These are phyloP conservation scores for Alternaria angustiovoidea DNA, from an alignment of 2,329 filamentous ascomycete species.

Conservation along the genomic window DNA sequence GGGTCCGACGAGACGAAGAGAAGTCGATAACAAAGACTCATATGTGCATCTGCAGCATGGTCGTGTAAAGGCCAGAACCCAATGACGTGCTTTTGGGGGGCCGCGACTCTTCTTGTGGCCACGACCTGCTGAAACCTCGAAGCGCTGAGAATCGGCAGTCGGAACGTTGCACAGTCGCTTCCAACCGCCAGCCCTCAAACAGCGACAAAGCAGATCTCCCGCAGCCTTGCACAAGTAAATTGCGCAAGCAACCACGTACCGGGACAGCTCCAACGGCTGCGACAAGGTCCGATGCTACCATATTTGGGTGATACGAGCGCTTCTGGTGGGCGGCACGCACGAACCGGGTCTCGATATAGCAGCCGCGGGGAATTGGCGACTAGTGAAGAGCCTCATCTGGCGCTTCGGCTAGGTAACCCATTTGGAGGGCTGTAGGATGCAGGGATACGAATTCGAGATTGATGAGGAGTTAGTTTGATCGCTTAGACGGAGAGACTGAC, in stretches of 20 bases:
- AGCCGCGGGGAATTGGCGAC: slow-evolving; percentile 29
- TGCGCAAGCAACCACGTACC: slow-evolving; percentile 26
- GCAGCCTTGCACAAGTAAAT: slow-evolving; percentile 18
- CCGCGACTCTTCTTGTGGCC: slow-evolving; percentile 13
- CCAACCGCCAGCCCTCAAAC: slow-evolving; percentile 23
- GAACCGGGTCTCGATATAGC: slow-evolving; percentile 31
- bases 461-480: slow-evolving; percentile 11
- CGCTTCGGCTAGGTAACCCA: slow-evolving; percentile 22
- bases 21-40: background rate
- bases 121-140: slow-evolving; percentile 31
- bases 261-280: slow-evolving; percentile 18
- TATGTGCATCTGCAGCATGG: slow-evolving; percentile 2
- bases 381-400: slow-evolving; percentile 43
- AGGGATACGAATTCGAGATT: slow-evolving; percentile 21
- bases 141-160: slow-evolving; percentile 26
- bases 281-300: slow-evolving; percentile 23
- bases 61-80: background rate
- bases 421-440: background rate
- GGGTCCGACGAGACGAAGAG: background rate
- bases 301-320: slow-evolving; percentile 40
- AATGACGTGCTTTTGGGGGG: background rate
- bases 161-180: slow-evolving; percentile 14
- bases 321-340: slow-evolving; percentile 32
- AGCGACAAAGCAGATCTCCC: slow-evolving; percentile 11
- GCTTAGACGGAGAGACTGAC: slow-evolving; percentile 19